Percentiles rank a stretch among this genome's conserved stretches.
Evolutionary conservation across 768 basidiomycete genomes (phyloP).

Genomic region (Megacollybia marginata): DNA sequence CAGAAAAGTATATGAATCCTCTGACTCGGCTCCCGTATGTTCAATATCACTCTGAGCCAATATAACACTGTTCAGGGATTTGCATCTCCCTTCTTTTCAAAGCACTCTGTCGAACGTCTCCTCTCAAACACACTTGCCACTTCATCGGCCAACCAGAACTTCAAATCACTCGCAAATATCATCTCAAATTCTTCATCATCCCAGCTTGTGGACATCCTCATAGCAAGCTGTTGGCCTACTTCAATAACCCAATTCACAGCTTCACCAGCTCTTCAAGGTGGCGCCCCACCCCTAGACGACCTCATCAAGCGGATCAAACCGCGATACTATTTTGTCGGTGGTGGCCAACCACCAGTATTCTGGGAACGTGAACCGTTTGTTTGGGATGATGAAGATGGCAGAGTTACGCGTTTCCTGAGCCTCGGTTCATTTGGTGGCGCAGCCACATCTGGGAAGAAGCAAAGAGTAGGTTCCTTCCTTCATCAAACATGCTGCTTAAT

Average conservation of each 20-base stretch:
- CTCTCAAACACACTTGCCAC: conserved; percentile 62
- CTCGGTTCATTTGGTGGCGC: conserved; percentile 82
- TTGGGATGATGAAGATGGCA: conserved; percentile 67
- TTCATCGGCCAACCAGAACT: conserved; percentile 39
- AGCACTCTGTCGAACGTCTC: conserved; percentile 62
- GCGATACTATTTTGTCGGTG: conserved; percentile 80
- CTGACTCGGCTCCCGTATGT: conserved; percentile 61
- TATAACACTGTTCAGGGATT: conserved; percentile 46
- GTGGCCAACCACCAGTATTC: conserved; percentile 63
- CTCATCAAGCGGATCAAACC: conserved; percentile 63
- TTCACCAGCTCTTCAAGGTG: conserved; percentile 37
- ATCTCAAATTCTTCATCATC: conserved; percentile 53
- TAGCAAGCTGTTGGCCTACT: conserved; percentile 75
- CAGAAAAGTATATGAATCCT: conserved; percentile 44
- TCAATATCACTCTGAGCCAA: not conserved
- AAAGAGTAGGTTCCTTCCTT: conserved; percentile 48
- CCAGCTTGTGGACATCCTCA: conserved; percentile 70
- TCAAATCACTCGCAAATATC: conserved; percentile 62
- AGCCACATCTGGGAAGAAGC: conserved; percentile 61
- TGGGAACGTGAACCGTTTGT: conserved; percentile 94
- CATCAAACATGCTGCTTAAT: conserved; percentile 1
- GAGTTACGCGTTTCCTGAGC: conserved; percentile 75
- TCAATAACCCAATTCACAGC: conserved; percentile 56
- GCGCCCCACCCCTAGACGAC: conserved; percentile 57
- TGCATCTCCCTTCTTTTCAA: conserved; percentile 66